Base-by-base conservation (phyloP, 208 protist species). In the Angomonas desouzai region DNA sequence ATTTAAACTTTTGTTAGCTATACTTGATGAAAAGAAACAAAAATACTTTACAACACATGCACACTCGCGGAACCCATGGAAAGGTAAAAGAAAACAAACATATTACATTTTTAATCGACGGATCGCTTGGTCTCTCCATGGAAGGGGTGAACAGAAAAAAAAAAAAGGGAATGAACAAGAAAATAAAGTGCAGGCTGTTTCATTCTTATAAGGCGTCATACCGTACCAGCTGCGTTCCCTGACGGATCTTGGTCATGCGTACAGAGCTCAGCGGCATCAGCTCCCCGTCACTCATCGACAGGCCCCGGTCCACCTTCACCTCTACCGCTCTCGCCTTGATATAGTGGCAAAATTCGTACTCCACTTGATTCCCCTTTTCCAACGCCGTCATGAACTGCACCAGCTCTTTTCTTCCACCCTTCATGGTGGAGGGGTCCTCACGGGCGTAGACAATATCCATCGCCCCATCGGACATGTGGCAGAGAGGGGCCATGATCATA, bases 251-350 rank as follows among this genome's bases (percentile, higher is more conserved):
- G 0, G 75, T 89, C 48, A 95, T 33, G 29, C 77, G 81, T 27
- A 89, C 83, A 1, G 74, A 73, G 59, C 69, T 80, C 23, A 88
- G 68, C 2, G 89, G 85, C 83, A 95, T 83, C 61, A 92, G 60
- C 61, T 95, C 89, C 2, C 89, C 89, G 68, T 95, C 89, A 0
- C 79, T 73, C 89, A 95, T 95, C 55, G 75, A 70, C 29, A 88
- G 76, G 28, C 83, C 84, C 6, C 62, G 71, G 33, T 91, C 73
- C 2, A 87, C 77, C 64, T 84, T 88, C 18, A 95, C 69, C 72
- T 95, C 85, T 34, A 90, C 55, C 25, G 83, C 89, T 6, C 75
- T 66, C 22, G 82, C 89, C 68, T 92, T 95, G 11, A 95, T 66
- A 65, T 95, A 95, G 63, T 79, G 78, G 32, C 78, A 75, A 55